These are phyloP conservation scores for Fonsecaea multimorphosa DNA, from an alignment of 2,329 filamentous ascomycete genomes.

Conservation along the genomic window DNA sequence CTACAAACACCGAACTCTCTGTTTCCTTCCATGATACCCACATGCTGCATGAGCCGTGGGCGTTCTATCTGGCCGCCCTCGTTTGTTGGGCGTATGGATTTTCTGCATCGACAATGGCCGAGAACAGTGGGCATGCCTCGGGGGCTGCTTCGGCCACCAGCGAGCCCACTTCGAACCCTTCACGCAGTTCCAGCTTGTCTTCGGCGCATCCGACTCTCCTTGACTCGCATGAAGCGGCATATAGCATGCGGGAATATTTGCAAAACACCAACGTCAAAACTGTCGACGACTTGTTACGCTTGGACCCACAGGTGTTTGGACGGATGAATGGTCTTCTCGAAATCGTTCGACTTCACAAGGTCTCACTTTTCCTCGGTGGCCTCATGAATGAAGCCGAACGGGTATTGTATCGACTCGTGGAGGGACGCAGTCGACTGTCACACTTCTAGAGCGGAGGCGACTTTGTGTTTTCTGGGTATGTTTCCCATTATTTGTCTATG, in stretches of 20 bases:
- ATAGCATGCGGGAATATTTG: slow-evolving; percentile 34
- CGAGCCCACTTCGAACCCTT: slow-evolving; percentile 29
- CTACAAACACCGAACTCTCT: slow-evolving; percentile 21
- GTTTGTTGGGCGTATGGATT: slow-evolving; percentile 47
- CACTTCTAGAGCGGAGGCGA: slow-evolving; percentile 38
- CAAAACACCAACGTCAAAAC: slow-evolving; percentile 30
- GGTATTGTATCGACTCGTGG: slow-evolving; percentile 43
- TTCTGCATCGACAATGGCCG: slow-evolving; percentile 23
- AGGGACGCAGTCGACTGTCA: slow-evolving; percentile 41
- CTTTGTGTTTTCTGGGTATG: slow-evolving; percentile 11
- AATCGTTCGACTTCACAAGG: slow-evolving; percentile 41
- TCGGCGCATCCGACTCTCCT: slow-evolving; percentile 34
- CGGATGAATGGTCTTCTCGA: slow-evolving; percentile 43
- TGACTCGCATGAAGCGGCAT: slow-evolving; percentile 30
- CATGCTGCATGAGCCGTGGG: slow-evolving; percentile 46
- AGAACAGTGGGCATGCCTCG: slow-evolving; percentile 22
- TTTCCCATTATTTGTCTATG: slow-evolving; percentile 4
- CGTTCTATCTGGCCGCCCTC: slow-evolving; percentile 44
- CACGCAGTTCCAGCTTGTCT: slow-evolving; percentile 26
- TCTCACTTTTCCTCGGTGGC: slow-evolving; percentile 42
- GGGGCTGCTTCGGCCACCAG: slow-evolving; percentile 29
- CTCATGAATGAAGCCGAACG: slow-evolving; percentile 46
- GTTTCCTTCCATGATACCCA: slow-evolving; percentile 33
- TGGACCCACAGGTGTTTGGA: slow-evolving; percentile 37
- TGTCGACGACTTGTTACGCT: slow-evolving; percentile 25